phyloP scores from a whole-genome alignment of 768 basidiomycete species.

The Hericium erinaceus region DNA sequence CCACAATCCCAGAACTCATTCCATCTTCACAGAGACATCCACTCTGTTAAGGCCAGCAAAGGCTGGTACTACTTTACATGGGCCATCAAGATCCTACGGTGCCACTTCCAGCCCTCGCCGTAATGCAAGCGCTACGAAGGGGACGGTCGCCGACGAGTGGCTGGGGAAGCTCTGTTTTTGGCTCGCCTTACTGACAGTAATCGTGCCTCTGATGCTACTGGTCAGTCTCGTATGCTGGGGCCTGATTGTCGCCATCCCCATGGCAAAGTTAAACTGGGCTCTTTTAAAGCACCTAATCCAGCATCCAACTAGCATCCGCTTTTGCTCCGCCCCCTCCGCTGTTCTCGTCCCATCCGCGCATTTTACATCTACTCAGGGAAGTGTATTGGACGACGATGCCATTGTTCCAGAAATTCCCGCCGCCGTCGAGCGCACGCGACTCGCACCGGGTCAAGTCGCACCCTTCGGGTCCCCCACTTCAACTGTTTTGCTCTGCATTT shows the following conservation, averaged over 20 bases:
- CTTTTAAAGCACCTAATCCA: constrained; percentile 73
- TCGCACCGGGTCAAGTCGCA: constrained; percentile 83
- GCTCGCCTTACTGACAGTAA: constrained; percentile 62
- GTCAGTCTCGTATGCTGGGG: constrained; percentile 92
- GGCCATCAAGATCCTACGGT: constrained; percentile 57
- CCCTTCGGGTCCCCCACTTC: constrained; percentile 76
- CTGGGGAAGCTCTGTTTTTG: constrained; percentile 78
- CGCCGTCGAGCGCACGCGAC: constrained; percentile 61
- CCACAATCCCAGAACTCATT: not conserved
- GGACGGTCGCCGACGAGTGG: constrained; percentile 29
- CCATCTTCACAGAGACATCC: not conserved
- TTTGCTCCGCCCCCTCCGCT: constrained; percentile 78
- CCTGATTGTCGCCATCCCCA: constrained; percentile 91
- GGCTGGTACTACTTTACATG: constrained; percentile 19
- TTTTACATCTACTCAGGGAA: no score
- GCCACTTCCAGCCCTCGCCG: constrained; percentile 33
- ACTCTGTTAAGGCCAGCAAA: not conserved
- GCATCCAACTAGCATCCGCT: constrained; percentile 79
- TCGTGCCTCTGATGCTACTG: constrained; percentile 82
- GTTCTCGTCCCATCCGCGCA: constrained; percentile 39
- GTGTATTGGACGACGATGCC: constrained; percentile 14
- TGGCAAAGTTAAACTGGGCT: constrained; percentile 98
- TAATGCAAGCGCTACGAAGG: constrained; percentile 6
- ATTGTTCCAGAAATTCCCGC: constrained; percentile 31
- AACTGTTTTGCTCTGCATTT: constrained; percentile 90